Evolutionary conservation across 2,329 filamentous ascomycete species (phyloP), one percentile per base, ranked within the genome.

Genomic region (Trichoderma aggressivum): DNA sequence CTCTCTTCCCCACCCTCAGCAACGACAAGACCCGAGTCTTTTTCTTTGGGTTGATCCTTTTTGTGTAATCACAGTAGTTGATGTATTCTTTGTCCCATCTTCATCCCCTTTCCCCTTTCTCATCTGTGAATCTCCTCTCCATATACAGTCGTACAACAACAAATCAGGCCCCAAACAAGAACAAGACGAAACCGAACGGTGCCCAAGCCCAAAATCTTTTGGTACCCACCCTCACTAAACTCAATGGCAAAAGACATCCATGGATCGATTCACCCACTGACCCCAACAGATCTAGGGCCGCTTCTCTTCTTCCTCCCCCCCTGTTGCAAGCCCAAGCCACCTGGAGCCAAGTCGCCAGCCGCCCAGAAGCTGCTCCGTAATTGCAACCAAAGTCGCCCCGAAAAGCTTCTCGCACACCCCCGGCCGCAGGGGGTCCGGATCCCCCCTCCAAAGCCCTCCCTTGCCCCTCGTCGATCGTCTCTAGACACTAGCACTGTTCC

Each of bases 221-320:
- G 56, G 56, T 61, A 36, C 26, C 34, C 59, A 62, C 24, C 24
- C 34, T n/a, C 39, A 50, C 60, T 47, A 24, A 50, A 63, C 61
- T 63, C 61, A 63, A 63, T 62, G 59, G 59, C 59, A 62, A 43
- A n/a, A 62, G 36, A 62, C 59, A n/a, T n/a, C n/a, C 26, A 28
- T 3, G 5, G 3, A 28, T 28, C 26, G 5, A 62, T 43, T 58
- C 39, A n/a, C 21, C 61, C 50, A 59, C 68, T 59, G 68, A 70
- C 68, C 68, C 68, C 68, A 70, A 70, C 68, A 70, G 68, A 70
- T 70, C 68, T 70, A 47, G 50, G 55, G 50, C 68, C 34, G 24
- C 61, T 14, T n/a, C n/a, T n/a, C n/a, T n/a, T n/a, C n/a, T n/a
- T n/a, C 64, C 61, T 28, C 34, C 59, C 55, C 61, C 59, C 59